Evolutionary conservation across 306 rosid genomes (phyloP).

Genomic region (Cicer pinnatifidum): DNA sequence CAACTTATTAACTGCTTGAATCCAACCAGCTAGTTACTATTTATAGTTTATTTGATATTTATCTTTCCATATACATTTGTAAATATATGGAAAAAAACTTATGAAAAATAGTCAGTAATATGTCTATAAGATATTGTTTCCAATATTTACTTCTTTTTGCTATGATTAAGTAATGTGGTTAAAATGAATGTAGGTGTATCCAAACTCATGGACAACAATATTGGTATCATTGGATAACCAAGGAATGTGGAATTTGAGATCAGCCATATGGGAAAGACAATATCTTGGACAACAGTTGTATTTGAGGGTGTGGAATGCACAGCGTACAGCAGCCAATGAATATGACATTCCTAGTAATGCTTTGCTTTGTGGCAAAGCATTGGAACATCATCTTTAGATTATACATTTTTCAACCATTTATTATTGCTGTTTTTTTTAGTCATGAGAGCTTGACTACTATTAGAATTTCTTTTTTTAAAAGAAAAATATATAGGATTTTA

Average conservation of each 20-base stretch:
- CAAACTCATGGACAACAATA: constrained; percentile 84
- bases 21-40: too few species aligned
- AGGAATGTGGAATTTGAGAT: constrained; percentile 98
- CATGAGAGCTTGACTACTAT: constrained; percentile 66
- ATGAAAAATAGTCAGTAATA: too few species aligned
- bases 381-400: constrained; percentile 56
- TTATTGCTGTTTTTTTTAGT: constrained; percentile 41
- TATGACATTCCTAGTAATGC: constrained; percentile 75
- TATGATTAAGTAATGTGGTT: not conserved
- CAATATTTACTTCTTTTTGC: too few species aligned
- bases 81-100: too few species aligned
- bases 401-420: not conserved
- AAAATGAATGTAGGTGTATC: constrained; percentile 68
- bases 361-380: constrained; percentile 85
- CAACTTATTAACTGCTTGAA: too few species aligned
- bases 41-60: too few species aligned
- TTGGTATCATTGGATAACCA: constrained; percentile 92
- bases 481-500: not conserved
- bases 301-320: constrained; percentile 77
- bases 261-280: constrained; percentile 94
- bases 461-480: not conserved
- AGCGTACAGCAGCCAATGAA: constrained; percentile 72
- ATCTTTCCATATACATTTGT: too few species aligned
- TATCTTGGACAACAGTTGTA: constrained; percentile 92
- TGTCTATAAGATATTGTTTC: too few species aligned